A percentile compares a stretch with the other conserved stretches of the same genome.
Conservation (phyloP, 495 filamentous ascomycete genomes). For the Parachaetomium inaequale region DNA sequence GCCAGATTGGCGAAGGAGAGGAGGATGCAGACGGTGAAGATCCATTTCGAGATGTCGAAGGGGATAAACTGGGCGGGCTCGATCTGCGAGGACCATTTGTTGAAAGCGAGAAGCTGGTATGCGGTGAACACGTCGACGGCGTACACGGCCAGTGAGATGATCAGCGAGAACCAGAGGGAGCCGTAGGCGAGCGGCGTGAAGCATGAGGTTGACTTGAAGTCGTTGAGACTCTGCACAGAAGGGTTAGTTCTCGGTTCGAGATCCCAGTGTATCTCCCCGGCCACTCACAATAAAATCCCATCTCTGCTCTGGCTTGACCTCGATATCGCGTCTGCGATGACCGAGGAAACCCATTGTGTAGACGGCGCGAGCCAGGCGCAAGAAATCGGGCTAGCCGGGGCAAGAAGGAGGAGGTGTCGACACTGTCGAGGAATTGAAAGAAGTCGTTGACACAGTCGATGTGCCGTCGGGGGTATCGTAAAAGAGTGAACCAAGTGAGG, state of each 20-base stretch:
- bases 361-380: constrained; percentile 18
- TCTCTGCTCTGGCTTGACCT: constrained; percentile 74
- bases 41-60: constrained; percentile 74
- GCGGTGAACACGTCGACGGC: constrained; percentile 89
- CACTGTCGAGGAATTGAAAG: constrained; percentile 29
- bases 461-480: constrained; percentile 27
- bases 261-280: no score
- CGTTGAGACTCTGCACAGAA: constrained; percentile 68
- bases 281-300: constrained; percentile 88
- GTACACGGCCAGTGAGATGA: constrained; percentile 81
- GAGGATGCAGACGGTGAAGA: constrained; percentile 87
- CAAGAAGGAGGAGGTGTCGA: constrained; percentile 32
- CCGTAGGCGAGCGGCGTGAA: constrained; percentile 74
- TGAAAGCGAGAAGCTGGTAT: constrained; percentile 81
- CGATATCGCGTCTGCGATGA: constrained; percentile 61
- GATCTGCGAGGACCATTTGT: constrained; percentile 58
- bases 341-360: constrained; percentile 70
- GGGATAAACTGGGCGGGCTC: constrained; percentile 46
- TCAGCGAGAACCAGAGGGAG: constrained; percentile 73
- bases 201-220: constrained; percentile 81
- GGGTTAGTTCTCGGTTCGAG: constrained; percentile 13
- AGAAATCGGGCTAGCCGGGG: constrained; percentile 19
- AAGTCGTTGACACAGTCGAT: constrained; percentile 34
- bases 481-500: constrained; percentile 21
- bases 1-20: constrained; percentile 73